Percentiles rank a stretch among this genome's conserved stretches.
phyloP scores from a whole-genome alignment of 192 early-diverging fungal species.

The Spinellus fusiger region DNA sequence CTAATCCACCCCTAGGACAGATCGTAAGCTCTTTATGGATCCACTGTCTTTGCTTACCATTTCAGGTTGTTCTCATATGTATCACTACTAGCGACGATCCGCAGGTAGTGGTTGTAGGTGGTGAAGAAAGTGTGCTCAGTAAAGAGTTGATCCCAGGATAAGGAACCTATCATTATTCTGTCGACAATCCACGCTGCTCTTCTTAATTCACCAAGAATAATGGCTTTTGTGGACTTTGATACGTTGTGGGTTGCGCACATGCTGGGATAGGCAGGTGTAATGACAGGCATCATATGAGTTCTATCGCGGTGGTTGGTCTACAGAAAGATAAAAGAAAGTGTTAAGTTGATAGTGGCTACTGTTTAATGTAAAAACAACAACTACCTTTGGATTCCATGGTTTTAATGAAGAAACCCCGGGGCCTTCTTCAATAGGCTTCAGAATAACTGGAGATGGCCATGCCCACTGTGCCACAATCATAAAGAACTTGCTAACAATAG shows the following conservation, averaged over 20 bases:
- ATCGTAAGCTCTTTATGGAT: background rate
- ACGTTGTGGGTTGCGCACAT: conserved; percentile 76
- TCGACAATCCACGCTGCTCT: conserved; percentile 19
- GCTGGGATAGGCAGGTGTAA: conserved; percentile 65
- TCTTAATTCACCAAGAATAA: conserved; percentile 42
- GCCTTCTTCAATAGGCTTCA: conserved; percentile 54
- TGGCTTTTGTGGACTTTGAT: conserved; percentile 43
- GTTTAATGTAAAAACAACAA: background rate
- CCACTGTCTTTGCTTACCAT: conserved; percentile 5
- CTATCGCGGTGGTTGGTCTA: conserved; percentile 29
- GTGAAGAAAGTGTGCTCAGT: conserved; percentile 16
- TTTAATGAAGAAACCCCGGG: conserved; percentile 35
- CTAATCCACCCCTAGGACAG: conserved; percentile 54
- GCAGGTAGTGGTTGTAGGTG: conserved; percentile 26
- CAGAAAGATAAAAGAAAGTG: background rate
- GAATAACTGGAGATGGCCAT: conserved; percentile 64
- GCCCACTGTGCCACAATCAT: conserved; percentile 50
- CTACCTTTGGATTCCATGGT: conserved; percentile 53
- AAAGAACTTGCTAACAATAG: conserved; percentile 64
- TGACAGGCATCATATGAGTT: conserved; percentile 61
- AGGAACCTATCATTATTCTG: conserved; percentile 18
- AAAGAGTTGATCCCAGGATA: conserved; percentile 25
- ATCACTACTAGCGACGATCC: conserved; percentile 17
- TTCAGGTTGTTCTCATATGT: background rate
- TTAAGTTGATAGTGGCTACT: background rate